Evolutionary conservation across 1,284 basidiomycete genomes (phyloP), one percentile per base, ranked within the genome.

Genomic region (Ceratobasidium sp.): DNA sequence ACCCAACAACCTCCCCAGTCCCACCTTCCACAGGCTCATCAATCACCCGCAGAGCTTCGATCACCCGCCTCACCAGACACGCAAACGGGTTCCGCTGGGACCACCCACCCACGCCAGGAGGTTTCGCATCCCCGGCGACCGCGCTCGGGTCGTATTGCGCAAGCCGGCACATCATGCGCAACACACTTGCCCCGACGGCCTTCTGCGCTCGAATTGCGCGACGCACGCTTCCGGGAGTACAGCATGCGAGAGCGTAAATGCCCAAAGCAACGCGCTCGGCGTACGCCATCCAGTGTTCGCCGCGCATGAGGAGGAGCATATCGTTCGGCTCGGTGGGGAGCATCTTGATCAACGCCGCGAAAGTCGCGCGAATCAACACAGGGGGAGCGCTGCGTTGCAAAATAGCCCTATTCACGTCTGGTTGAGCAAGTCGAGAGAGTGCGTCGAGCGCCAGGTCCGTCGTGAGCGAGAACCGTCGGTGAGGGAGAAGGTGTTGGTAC

Each of bases 171-270:
- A 67, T 67, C 38, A 85, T 76, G 13, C 84, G 82, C 23, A 83
- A 78, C 57, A 87, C 74, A 8, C 83, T 77, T 2, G 79, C 74
- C 0, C 80, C 71, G 28, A 82, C 77, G 3, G 84, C 84, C 0
- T 83, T 82, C 1, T 81, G 76, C n/a, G 76, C 64, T 76, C 92
- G 91, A 77, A 96, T 85, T 72, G 83, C 85, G 69, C 85, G 81
- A 82, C 97, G 95, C 73, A 95, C 80, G 38, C 85, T 82, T 0
- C 89, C 89, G 0, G 94, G 87, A 4, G 95, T 88, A 58, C 97
- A 84, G 84, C 96, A 98, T 8, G 91, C 89, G 73, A 98, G 83
- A 43, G 91, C 91, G 83, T 98, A 98, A 47, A 98, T 86, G 18
- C 88, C 88, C 84, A 96, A 88, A 23, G 92, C 85, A 52, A 88